Percentiles rank a stretch among this genome's conserved stretches.
Evolutionary conservation across 495 filamentous ascomycete species (phyloP).

Genomic region (Neurospora sp.): DNA sequence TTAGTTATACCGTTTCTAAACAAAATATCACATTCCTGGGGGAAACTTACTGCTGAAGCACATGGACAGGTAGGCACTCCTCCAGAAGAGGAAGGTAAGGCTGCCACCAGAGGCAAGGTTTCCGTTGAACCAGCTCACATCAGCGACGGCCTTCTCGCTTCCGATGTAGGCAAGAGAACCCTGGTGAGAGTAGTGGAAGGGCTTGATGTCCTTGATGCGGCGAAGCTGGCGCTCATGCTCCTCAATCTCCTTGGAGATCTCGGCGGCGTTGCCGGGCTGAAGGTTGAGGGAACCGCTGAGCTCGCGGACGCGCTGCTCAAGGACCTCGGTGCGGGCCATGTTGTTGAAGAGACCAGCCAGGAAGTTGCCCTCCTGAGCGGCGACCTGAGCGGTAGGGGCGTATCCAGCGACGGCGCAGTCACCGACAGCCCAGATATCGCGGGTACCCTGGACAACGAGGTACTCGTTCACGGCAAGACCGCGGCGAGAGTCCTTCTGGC

Average conservation of each 20-base stretch:
- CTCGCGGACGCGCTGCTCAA: constrained; percentile 63
- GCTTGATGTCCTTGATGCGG: constrained; percentile 83
- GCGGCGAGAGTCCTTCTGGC: constrained; percentile 87
- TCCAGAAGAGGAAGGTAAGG: constrained; percentile 88
- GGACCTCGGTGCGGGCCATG: constrained; percentile 79
- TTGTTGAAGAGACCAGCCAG: constrained; percentile 93
- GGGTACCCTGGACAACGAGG: constrained; percentile 91
- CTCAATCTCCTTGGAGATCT: constrained; percentile 68
- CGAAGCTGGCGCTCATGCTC: constrained; percentile 73
- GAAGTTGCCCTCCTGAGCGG: constrained; percentile 91
- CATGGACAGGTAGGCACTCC: constrained; percentile 96
- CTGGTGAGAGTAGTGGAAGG: constrained; percentile 97
- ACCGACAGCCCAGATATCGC: constrained; percentile 77
- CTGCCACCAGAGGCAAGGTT: constrained; percentile 82
- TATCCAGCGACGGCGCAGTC: constrained; percentile 96
- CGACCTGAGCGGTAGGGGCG: constrained; percentile 94
- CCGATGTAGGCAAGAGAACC: constrained; percentile 96
- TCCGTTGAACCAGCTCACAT: constrained; percentile 95
- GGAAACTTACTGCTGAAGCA: constrained; percentile 86
- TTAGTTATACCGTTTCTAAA: constrained; percentile 3
- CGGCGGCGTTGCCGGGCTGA: constrained; percentile 46
- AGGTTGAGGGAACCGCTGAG: constrained; percentile 41
- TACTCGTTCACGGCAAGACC: constrained; percentile 96
- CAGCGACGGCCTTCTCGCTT: constrained; percentile 92
- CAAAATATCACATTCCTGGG: neutral